phyloP scores from a whole-genome alignment of 2,329 filamentous ascomycete genomes.

The Hypoxylon sp. region DNA sequence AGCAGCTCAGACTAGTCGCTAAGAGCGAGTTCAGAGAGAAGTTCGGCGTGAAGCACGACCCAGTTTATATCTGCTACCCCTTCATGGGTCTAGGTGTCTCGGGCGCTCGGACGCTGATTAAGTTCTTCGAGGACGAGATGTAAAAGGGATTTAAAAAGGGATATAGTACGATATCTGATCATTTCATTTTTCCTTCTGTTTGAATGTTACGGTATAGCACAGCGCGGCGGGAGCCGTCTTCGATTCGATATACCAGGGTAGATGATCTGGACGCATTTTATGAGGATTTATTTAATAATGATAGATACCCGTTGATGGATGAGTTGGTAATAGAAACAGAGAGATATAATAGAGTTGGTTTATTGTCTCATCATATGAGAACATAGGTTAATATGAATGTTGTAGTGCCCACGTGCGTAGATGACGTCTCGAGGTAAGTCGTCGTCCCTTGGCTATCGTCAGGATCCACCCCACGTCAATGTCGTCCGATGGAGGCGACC shows the following conservation, averaged over 20 bases:
- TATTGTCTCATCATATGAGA: background rate
- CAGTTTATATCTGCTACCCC: slow-evolving; percentile 91
- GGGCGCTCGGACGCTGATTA: slow-evolving; percentile 87
- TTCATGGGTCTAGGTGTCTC: slow-evolving; percentile 85
- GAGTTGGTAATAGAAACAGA: slow-evolving; percentile 15
- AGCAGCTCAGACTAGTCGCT: slow-evolving; percentile 66
- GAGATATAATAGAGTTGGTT: slow-evolving; percentile 16
- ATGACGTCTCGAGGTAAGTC: slow-evolving; percentile 6
- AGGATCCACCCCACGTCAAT: slow-evolving; percentile 1
- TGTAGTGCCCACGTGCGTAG: background rate
- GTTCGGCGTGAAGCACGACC: slow-evolving; percentile 86
- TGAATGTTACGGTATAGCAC: slow-evolving; percentile 8
- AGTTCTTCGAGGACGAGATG: slow-evolving; percentile 82
- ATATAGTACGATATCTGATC: background rate
- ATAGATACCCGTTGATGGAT: slow-evolving; percentile 38
- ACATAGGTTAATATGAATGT: background rate
- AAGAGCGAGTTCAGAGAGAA: slow-evolving; percentile 93
- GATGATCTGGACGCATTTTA: slow-evolving; percentile 32
- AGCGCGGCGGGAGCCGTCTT: slow-evolving; percentile 9
- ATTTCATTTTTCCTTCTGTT: slow-evolving; percentile 10
- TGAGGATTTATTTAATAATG: slow-evolving; percentile 24
- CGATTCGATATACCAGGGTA: slow-evolving; percentile 33
- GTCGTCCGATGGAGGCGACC: background rate
- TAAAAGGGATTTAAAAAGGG: slow-evolving; percentile 29
- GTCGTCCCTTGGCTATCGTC: slow-evolving; percentile 8